Conservation (phyloP, 2,329 filamentous ascomycete genomes). For the Trichoderma atrobrunneum region DNA sequence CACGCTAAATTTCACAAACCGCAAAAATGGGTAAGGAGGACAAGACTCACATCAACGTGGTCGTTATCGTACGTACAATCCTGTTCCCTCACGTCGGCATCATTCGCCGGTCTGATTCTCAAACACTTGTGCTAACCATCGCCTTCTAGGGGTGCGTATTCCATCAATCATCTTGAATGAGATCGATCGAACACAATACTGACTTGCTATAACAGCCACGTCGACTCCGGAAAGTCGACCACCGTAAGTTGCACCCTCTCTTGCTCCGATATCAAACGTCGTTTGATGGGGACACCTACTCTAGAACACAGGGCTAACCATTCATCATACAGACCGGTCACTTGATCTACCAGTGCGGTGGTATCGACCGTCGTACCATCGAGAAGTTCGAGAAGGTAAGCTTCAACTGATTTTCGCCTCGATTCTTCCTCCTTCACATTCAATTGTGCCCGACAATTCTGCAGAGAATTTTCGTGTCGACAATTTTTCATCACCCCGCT, state of each 20-base stretch:
- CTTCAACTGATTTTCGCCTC: constrained; percentile 19
- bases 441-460: not conserved
- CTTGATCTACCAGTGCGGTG: constrained; percentile 99
- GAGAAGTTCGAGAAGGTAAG: constrained; percentile 99
- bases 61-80: constrained; percentile 70
- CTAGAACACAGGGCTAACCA: constrained; percentile 23
- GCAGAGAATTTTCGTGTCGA: not conserved
- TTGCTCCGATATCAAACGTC: constrained; percentile 16
- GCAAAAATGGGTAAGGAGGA: constrained; percentile 73
- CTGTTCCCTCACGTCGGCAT: not conserved
- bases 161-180: constrained; percentile 16
- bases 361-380: constrained; percentile 99
- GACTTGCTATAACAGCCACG: constrained; percentile 60
- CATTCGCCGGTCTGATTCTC: not conserved
- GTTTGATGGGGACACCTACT: constrained; percentile 17
- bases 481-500: constrained; percentile 5
- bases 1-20: constrained; percentile 23
- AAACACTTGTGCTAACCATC: constrained; percentile 22
- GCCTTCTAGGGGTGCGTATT: constrained; percentile 30
- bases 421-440: constrained; percentile 19
- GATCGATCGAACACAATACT: constrained; percentile 32
- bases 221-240: constrained; percentile 99
- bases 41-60: constrained; percentile 95
- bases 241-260: constrained; percentile 64
- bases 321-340: constrained; percentile 58